phyloP scores from a whole-genome alignment of 371 early-diverging fungal genomes.

The Lichtheimia hyalospora region DNA sequence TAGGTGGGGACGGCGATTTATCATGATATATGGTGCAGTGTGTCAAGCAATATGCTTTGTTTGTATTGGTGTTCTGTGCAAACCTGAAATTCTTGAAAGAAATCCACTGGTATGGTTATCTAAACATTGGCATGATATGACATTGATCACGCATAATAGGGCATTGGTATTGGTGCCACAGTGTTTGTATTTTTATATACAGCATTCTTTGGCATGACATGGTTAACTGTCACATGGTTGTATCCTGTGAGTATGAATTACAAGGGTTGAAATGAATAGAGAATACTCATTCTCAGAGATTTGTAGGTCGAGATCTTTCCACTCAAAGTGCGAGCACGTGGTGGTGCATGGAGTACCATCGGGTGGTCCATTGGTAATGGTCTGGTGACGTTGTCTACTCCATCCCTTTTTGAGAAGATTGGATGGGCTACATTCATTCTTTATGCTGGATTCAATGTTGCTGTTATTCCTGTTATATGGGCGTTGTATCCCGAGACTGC shows the following conservation, averaged over 20 bases:
- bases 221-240: constrained; percentile 42
- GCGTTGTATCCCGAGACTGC: constrained; percentile 35
- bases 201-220: constrained; percentile 44
- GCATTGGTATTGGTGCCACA: constrained; percentile 35
- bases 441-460: constrained; percentile 34
- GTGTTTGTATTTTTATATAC: constrained; percentile 39
- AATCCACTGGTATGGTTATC: constrained; percentile 15
- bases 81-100: constrained; percentile 28
- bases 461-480: constrained; percentile 33
- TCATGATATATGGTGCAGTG: constrained; percentile 38
- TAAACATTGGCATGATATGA: not conserved
- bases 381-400: constrained; percentile 40
- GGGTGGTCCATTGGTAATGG: constrained; percentile 44
- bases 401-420: constrained; percentile 30
- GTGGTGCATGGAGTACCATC: constrained; percentile 40
- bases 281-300: not conserved
- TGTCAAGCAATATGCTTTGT: constrained; percentile 34
- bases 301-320: constrained; percentile 30
- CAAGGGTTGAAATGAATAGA: constrained; percentile 55
- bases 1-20: constrained; percentile 36
- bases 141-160: constrained; percentile 2
- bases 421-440: constrained; percentile 40
- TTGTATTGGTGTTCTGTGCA: constrained; percentile 29
- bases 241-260: constrained; percentile 24
- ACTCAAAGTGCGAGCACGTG: constrained; percentile 37